phyloP scores from a whole-genome alignment of 208 protist species.

The Novymonas esmeraldas region DNA sequence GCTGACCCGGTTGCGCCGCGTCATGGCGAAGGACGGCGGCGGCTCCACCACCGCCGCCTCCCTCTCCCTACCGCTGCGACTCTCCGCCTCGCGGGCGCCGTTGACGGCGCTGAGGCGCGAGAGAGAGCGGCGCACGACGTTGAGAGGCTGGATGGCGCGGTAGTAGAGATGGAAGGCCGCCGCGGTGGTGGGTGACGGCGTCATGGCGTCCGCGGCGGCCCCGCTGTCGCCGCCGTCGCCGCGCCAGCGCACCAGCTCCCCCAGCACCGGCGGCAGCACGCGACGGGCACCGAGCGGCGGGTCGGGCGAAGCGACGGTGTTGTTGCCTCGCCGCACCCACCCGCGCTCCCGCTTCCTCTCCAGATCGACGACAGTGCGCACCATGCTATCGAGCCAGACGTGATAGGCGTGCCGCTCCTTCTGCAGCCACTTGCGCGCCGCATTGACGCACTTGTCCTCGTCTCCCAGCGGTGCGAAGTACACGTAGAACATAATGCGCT shows the following conservation, averaged over 20 bases:
- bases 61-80: not conserved
- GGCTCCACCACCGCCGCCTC: not conserved
- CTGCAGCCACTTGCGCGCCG: constrained; percentile 50
- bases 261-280: constrained; percentile 49
- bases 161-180: constrained; percentile 32
- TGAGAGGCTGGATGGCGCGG: not conserved
- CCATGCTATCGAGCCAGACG: constrained; percentile 38
- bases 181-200: constrained; percentile 19
- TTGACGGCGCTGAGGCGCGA: not conserved
- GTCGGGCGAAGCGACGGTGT: constrained; percentile 6
- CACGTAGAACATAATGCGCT: constrained; percentile 48
- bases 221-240: constrained; percentile 15
- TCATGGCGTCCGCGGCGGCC: constrained; percentile 1
- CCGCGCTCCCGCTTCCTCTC: constrained; percentile 28
- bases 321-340: constrained; percentile 6
- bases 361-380: constrained; percentile 19
- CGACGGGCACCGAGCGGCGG: constrained; percentile 21
- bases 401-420: constrained; percentile 47
- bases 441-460: constrained; percentile 48
- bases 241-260: constrained; percentile 65
- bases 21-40: constrained; percentile 40
- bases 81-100: not conserved
- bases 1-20: constrained; percentile 39
- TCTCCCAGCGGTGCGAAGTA: constrained; percentile 69
- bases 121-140: not conserved